These are phyloP conservation scores for Penicillium sp. DNA, from an alignment of 2,329 filamentous ascomycete genomes.

Conservation along the genomic window DNA sequence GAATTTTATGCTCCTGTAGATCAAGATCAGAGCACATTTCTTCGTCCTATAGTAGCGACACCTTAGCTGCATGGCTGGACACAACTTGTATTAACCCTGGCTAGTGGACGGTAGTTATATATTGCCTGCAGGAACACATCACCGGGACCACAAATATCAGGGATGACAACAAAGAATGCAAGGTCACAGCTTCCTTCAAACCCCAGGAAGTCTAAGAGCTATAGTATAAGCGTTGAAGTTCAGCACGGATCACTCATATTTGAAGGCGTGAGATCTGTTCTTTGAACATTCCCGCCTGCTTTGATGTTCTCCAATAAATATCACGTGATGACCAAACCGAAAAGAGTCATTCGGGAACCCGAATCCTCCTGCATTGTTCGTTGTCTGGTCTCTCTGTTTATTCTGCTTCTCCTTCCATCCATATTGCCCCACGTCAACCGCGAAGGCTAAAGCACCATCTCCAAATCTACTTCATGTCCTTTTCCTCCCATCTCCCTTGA, in stretches of 20 bases:
- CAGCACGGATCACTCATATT: neutral
- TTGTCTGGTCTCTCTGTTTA: neutral
- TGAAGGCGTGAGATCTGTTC: neutral
- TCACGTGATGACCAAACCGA: neutral
- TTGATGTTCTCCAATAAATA: no score
- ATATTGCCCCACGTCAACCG: neutral
- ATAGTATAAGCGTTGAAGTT: neutral
- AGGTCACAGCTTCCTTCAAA: neutral
- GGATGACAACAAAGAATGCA: neutral
- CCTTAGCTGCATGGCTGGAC: no score
- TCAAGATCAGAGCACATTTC: neutral
- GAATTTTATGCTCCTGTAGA: neutral
- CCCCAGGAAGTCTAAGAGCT: neutral
- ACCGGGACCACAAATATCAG: neutral
- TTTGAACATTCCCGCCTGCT: neutral
- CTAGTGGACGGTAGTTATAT: neutral
- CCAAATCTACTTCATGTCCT: neutral
- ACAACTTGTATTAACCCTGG: neutral
- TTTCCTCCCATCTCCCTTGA: neutral
- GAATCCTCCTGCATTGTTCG: constrained; percentile 1
- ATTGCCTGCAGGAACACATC: neutral
- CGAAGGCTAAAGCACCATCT: neutral
- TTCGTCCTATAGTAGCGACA: no score
- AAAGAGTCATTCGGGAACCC: neutral
- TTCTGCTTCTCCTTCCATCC: neutral